phyloP scores from a whole-genome alignment of 768 basidiomycete genomes.

The Cystobasidium onofrii region DNA sequence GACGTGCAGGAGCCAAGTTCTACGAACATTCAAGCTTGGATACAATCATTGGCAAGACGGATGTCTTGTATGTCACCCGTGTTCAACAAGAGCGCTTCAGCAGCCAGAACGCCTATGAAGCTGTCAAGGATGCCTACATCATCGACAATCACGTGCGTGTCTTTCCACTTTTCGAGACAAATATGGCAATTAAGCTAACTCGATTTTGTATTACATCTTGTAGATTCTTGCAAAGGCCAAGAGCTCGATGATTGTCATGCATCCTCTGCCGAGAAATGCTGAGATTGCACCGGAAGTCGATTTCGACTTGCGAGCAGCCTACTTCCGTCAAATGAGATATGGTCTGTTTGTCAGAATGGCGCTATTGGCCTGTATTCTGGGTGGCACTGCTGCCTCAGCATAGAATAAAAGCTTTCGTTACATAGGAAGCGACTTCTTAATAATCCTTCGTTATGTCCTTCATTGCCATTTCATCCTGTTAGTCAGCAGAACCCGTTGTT shows the following conservation, averaged over 20 bases:
- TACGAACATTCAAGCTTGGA: conserved; percentile 78
- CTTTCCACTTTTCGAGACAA: neutral
- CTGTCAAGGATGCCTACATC: conserved; percentile 83
- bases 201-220: neutral
- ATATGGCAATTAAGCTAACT: neutral
- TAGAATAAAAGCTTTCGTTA: neutral
- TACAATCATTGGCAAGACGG: conserved; percentile 81
- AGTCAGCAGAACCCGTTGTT: neutral
- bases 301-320: conserved; percentile 88
- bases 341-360: conserved; percentile 78
- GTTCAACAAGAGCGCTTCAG: conserved; percentile 91
- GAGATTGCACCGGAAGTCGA: conserved; percentile 99
- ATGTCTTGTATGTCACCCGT: conserved; percentile 92
- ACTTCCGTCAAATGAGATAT: conserved; percentile 98
- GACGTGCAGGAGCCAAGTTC: conserved; percentile 71
- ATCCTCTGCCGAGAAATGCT: conserved; percentile 89
- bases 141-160: conserved; percentile 68
- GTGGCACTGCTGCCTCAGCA: neutral
- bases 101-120: conserved; percentile 70
- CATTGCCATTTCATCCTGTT: no score
- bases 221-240: conserved; percentile 77
- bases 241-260: conserved; percentile 97
- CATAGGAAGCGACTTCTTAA: no score
- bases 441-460: no score
- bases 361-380: conserved; percentile 22